Conservation (phyloP, 176 grass and related monocot species). For the Canna indica region DNA sequence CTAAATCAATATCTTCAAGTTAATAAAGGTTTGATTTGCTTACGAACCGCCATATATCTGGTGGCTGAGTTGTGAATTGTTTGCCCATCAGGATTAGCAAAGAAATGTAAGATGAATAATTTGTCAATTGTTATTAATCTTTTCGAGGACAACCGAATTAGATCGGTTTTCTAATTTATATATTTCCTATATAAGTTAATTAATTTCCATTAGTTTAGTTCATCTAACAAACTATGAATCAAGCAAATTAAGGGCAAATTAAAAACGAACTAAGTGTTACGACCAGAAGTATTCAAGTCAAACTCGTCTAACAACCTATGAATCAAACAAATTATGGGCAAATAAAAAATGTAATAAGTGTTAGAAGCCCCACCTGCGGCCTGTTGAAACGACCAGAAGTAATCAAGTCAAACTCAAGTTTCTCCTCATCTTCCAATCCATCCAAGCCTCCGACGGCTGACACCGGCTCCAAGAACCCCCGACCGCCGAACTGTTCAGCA, state of each 20-base stretch:
- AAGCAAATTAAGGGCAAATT: no score
- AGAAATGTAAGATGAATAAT: not conserved
- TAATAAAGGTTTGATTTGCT: no score
- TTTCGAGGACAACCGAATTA: not conserved
- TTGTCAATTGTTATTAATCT: not conserved
- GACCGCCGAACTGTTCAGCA: conserved; percentile 18
- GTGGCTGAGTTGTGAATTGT: not conserved
- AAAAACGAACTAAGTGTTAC: no score
- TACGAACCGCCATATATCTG: not conserved
- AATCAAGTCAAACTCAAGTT: conserved; percentile 32
- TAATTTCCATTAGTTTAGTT: not conserved
- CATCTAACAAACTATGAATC: not conserved
- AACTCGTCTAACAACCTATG: not conserved
- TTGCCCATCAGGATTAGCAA: not conserved
- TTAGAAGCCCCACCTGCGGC: conserved; percentile 32
- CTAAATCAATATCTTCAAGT: not conserved
- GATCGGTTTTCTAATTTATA: not conserved
- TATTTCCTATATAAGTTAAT: not conserved
- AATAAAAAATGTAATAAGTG: not conserved
- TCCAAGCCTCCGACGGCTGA: not conserved
- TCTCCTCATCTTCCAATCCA: conserved; percentile 40
- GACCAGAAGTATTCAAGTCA: no score
- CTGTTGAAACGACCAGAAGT: conserved; percentile 30
- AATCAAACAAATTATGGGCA: not conserved
- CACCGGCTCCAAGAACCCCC: not conserved